Percentiles rank a stretch among this genome's conserved stretches.
These are phyloP conservation scores for Aspergillus avenaceus DNA, from an alignment of 495 filamentous ascomycete genomes.

Conservation along the genomic window DNA sequence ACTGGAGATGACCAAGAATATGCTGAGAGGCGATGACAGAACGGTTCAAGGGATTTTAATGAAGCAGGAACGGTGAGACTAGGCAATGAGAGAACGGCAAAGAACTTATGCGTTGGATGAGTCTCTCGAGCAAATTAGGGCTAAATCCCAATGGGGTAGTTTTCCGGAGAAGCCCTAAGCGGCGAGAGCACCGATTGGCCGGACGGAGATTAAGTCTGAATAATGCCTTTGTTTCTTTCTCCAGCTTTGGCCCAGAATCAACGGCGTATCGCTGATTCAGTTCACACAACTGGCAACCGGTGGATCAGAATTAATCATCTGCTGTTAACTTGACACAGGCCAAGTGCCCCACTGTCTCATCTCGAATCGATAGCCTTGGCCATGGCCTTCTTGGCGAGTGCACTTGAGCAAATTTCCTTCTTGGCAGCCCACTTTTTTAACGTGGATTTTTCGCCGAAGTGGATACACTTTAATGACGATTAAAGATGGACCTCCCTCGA, in stretches of 20 bases:
- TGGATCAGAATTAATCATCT: not conserved
- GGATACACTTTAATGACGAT: conserved; percentile 1
- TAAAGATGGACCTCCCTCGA: not conserved
- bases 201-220: not conserved
- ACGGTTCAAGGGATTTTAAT: no score
- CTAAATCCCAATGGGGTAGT: not conserved
- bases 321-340: not conserved
- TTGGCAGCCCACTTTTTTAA: conserved; percentile 5
- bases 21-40: no score
- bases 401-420: conserved; percentile 8
- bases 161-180: not conserved
- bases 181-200: not conserved
- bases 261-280: not conserved
- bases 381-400: not conserved
- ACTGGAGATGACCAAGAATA: no score
- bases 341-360: not conserved
- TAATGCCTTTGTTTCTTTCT: not conserved
- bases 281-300: not conserved
- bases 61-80: no score
- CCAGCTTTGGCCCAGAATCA: not conserved
- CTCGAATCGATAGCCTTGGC: not conserved
- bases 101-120: no score
- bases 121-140: no score
- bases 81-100: no score
- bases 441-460: not conserved